These are phyloP conservation scores for Xanthoparmelia taractica DNA, from an alignment of 495 filamentous ascomycete genomes.

Conservation along the genomic window DNA sequence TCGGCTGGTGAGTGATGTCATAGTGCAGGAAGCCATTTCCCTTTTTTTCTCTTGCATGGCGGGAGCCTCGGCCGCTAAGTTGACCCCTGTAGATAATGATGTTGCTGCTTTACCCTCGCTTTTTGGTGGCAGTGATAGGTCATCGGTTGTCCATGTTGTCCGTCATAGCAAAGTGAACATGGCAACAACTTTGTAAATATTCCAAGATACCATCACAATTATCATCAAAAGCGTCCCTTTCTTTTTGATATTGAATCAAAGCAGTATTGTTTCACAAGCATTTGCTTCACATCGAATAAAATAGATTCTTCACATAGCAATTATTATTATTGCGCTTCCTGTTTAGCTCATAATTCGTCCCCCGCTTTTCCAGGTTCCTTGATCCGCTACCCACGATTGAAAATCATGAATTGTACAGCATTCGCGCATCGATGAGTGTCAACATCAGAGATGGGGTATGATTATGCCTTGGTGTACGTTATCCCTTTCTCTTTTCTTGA, in stretches of 20 bases:
- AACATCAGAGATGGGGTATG: constrained; percentile 48
- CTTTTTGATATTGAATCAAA: neutral
- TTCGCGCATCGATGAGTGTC: constrained; percentile 9
- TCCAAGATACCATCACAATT: neutral
- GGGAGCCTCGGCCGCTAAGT: constrained; percentile 9
- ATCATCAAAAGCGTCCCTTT: neutral
- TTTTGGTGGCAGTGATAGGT: neutral
- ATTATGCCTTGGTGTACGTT: constrained; percentile 59
- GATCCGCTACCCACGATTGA: constrained; percentile 5
- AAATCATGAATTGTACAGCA: constrained; percentile 12
- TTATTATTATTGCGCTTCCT: constrained; percentile 2
- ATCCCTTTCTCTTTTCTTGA: too few species aligned
- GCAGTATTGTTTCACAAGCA: neutral
- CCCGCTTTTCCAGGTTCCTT: constrained; percentile 21
- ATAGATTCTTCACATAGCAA: neutral
- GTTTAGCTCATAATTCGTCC: constrained; percentile 5
- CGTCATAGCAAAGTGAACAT: neutral
- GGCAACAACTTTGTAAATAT: neutral
- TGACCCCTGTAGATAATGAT: neutral
- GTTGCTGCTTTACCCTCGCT: constrained; percentile 10
- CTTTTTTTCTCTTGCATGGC: neutral
- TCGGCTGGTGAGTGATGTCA: constrained; percentile 1
- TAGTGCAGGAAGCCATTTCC: constrained; percentile 8
- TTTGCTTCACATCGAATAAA: neutral
- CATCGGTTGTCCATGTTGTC: neutral